phyloP scores from a whole-genome alignment of 2,329 filamentous ascomycete species.

The Trichoderma breve region DNA sequence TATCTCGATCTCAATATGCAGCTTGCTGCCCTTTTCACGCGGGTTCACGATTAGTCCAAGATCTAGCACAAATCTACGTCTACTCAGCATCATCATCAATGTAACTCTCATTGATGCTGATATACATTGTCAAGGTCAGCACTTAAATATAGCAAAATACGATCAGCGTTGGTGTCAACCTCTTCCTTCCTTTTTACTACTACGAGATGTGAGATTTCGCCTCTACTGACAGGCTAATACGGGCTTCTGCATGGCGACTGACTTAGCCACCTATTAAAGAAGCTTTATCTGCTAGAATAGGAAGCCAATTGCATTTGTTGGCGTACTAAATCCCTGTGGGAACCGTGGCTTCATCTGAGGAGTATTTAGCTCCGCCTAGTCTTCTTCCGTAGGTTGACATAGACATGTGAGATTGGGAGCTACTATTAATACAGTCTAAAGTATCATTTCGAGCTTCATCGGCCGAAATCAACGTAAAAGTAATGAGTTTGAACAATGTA shows the following conservation, averaged over 20 bases:
- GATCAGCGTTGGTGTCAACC: background rate
- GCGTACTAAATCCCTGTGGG: background rate
- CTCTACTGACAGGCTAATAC: background rate
- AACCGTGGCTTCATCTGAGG: background rate
- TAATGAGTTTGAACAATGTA: too few species aligned
- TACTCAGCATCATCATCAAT: too few species aligned
- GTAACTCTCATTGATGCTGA: too few species aligned
- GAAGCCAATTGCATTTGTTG: background rate
- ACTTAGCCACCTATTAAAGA: background rate
- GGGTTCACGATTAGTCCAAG: too few species aligned
- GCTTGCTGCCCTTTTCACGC: too few species aligned
- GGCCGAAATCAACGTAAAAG: too few species aligned
- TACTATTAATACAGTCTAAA: background rate
- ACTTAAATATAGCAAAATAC: background rate
- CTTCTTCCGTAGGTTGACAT: background rate
- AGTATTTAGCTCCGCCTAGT: background rate
- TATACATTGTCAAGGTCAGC: background rate
- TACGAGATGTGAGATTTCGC: too few species aligned
- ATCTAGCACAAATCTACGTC: too few species aligned
- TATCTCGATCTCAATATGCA: too few species aligned
- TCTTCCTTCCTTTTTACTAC: background rate
- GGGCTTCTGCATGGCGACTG: background rate
- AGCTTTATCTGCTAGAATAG: background rate
- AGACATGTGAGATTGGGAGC: background rate
- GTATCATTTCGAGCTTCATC: too few species aligned